A percentile compares a stretch with the other conserved stretches of the same genome.
Conservation (phyloP, 192 early-diverging fungal species). For the Physocladia obscura region DNA sequence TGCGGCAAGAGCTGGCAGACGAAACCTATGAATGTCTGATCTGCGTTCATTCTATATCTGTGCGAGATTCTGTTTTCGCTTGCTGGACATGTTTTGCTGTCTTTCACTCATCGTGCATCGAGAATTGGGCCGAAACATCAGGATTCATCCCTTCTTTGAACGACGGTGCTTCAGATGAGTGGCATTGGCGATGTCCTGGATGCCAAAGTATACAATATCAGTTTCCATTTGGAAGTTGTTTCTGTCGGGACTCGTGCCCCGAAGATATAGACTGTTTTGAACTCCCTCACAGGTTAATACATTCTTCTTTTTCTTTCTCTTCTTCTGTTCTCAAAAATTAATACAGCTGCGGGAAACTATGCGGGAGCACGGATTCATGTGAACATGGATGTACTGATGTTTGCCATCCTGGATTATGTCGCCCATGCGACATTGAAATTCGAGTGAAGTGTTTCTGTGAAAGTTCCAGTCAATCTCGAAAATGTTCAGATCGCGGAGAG, state of each 20-base stretch:
- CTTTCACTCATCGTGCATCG: slow-evolving; percentile 82
- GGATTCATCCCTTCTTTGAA: background rate
- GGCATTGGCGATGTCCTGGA: slow-evolving; percentile 9
- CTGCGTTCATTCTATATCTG: slow-evolving; percentile 79
- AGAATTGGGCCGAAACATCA: slow-evolving; percentile 63
- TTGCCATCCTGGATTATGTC: slow-evolving; percentile 10
- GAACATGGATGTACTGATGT: background rate
- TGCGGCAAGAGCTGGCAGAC: slow-evolving; percentile 65
- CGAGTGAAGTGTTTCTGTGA: too few species aligned
- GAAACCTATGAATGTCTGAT: slow-evolving; percentile 93
- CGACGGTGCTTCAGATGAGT: background rate
- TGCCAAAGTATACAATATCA: background rate
- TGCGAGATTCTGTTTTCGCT: slow-evolving; percentile 71
- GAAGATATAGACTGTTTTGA: slow-evolving; percentile 4
- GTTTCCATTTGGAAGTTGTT: slow-evolving; percentile 7
- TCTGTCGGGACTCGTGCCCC: background rate
- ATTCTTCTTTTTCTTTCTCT: background rate
- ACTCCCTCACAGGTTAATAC: slow-evolving; percentile 12
- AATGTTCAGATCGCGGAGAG: background rate
- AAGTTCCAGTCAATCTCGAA: background rate
- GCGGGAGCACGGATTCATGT: background rate
- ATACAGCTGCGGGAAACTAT: slow-evolving; percentile 3
- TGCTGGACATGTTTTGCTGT: slow-evolving; percentile 86
- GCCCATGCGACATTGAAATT: background rate
- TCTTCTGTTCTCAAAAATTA: too few species aligned